phyloP scores from a whole-genome alignment of 2,329 filamentous ascomycete species.

The Apiospora arundinis region DNA sequence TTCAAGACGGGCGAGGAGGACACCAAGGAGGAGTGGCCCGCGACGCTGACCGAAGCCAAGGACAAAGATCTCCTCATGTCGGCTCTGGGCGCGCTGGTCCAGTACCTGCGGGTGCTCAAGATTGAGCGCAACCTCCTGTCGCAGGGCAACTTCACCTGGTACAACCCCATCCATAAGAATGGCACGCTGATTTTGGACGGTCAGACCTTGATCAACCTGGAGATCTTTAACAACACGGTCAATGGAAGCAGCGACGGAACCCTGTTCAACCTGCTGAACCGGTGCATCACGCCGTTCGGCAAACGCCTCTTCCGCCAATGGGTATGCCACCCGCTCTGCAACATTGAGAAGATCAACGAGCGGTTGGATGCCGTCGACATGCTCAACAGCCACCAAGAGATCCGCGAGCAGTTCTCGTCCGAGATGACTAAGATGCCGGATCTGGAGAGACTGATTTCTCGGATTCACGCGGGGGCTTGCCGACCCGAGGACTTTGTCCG shows the following conservation, averaged over 20 bases:
- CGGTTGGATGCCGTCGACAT: constrained; percentile 90
- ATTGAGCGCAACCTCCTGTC: constrained; percentile 87
- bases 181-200: constrained; percentile 92
- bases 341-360: constrained; percentile 88
- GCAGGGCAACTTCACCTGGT: constrained; percentile 88
- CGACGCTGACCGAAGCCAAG: constrained; percentile 71
- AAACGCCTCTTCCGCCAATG: constrained; percentile 96
- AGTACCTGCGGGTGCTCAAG: constrained; percentile 86
- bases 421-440: constrained; percentile 93
- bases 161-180: constrained; percentile 89
- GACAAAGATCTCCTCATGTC: constrained; percentile 88
- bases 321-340: constrained; percentile 94
- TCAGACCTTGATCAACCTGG: constrained; percentile 96
- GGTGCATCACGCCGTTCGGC: constrained; percentile 94
- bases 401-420: constrained; percentile 87
- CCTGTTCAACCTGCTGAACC: constrained; percentile 87
- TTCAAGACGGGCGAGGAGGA: constrained; percentile 68
- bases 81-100: constrained; percentile 84
- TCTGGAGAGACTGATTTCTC: constrained; percentile 90
- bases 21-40: constrained; percentile 80
- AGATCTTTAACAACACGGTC: constrained; percentile 91
- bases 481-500: constrained; percentile 90
- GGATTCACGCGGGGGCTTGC: constrained; percentile 91
- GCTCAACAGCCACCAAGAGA: constrained; percentile 79
- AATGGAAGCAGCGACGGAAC: constrained; percentile 88